Base-by-base conservation (phyloP, 495 filamentous ascomycete species). In the Penicillium alfredii region DNA sequence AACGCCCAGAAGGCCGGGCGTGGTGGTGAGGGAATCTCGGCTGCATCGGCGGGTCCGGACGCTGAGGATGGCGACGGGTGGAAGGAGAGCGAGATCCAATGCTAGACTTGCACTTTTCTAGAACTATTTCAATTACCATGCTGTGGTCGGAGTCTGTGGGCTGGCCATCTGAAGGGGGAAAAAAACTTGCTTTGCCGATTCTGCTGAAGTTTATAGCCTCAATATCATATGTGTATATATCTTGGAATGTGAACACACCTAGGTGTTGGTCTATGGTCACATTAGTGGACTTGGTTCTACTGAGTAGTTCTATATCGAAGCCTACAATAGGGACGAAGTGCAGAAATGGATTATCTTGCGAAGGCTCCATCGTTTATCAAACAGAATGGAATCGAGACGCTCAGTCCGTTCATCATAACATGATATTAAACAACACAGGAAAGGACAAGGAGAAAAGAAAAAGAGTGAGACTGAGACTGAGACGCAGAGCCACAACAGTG, bases 1-100 rank as follows among this genome's bases (percentile, higher is more conserved):
- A 39, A 39, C 19, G 14, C 32, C 12, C 38, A 42, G 22, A 26
- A 22, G 11, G 19, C 19, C 44, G 53, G 86, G 5, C 63, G 67
- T 37, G 56, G 47, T 24, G 59, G 66, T 4, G 67, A 71, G 42
- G 52, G 58, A 1, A 69, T 71, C 22, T 64, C 66, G 16, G 62
- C 58, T 43, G 42, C 48, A 33, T 59, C 60, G 44, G 56, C 62
- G 44, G 58, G 58, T 47, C 51, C 52, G 47, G 59, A 56, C 8
- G 57, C 45, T 15, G 66, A 67, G 35, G 55, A 55, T 18, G 58
- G 52, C 10, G 61, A 63, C 49, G 67, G 64, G 13, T 74, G 71
- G 71, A 73, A 65, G 38, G 66, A 74, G 51, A 65, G 60, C 40
- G 67, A 77, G 57, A 67, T 76, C 44, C 63, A 74, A 44, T 60